Percentiles rank a stretch among this genome's conserved stretches.
Conservation (phyloP, 441 rosid genomes). For the Syzygium syzygioides region DNA sequence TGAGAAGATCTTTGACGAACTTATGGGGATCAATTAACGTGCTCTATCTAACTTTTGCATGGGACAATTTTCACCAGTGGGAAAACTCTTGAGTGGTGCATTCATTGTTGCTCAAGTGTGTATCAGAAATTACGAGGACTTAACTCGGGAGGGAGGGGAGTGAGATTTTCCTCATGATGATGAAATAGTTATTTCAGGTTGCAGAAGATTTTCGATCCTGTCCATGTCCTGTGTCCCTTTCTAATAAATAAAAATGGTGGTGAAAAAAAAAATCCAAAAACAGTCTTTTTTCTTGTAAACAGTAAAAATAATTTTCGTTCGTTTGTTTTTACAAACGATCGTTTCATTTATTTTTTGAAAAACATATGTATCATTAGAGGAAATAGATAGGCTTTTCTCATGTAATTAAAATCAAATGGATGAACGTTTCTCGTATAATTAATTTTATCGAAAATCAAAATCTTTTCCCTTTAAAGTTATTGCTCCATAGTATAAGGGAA, state of each 20-base stretch:
- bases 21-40: conserved; percentile 22
- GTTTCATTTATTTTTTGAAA: too few relatives aligned
- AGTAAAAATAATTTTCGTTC: too few relatives aligned
- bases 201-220: neutral
- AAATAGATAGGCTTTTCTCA: neutral
- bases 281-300: too few relatives aligned
- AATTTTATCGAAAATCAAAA: neutral
- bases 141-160: neutral
- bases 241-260: neutral
- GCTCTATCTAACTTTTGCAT: neutral
- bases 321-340: too few relatives aligned
- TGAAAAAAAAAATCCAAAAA: neutral
- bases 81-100: neutral
- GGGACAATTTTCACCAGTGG: neutral
- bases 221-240: neutral
- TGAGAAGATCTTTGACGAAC: conserved; percentile 32
- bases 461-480: neutral
- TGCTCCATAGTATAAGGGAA: neutral
- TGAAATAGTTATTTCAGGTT: neutral
- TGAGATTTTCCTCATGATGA: neutral
- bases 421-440: neutral
- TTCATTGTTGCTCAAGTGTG: neutral
- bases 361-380: neutral
- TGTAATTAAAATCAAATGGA: neutral
- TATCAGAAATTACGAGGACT: neutral